These are phyloP conservation scores for Coemansia sp. DNA, from an alignment of 192 early-diverging fungal species.

Conservation along the genomic window DNA sequence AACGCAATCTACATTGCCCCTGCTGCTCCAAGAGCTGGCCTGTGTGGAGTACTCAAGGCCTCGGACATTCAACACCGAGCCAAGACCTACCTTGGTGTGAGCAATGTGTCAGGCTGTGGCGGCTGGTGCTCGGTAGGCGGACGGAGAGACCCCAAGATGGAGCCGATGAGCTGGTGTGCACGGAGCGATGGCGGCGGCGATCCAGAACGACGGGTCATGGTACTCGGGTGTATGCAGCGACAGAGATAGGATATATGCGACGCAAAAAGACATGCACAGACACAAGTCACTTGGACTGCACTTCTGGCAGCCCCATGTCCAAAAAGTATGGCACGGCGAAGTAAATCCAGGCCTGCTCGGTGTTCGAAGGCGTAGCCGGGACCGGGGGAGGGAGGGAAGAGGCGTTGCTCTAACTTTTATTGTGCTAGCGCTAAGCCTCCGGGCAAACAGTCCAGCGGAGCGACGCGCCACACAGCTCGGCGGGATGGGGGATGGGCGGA, in stretches of 20 bases:
- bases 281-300: not conserved
- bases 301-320: not conserved
- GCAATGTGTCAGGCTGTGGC: not conserved
- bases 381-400: not conserved
- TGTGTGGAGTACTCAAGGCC: not conserved
- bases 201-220: not conserved
- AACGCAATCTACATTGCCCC: not conserved
- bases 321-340: constrained; percentile 13
- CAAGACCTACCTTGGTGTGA: constrained; percentile 2
- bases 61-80: not conserved
- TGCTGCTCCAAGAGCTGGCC: not conserved
- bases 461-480: constrained; percentile 3
- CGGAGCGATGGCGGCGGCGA: constrained; percentile 18
- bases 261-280: not conserved
- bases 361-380: not conserved
- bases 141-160: constrained; percentile 24
- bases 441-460: not conserved
- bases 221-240: not conserved
- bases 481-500: not conserved
- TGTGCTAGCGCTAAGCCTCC: not conserved
- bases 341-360: not conserved
- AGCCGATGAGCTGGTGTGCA: constrained; percentile 18
- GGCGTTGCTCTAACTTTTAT: not conserved
- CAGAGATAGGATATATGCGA: not conserved
- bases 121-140: constrained; percentile 4